phyloP scores from a whole-genome alignment of 2,329 filamentous ascomycete species.

The Ophiostoma tasmaniense region DNA sequence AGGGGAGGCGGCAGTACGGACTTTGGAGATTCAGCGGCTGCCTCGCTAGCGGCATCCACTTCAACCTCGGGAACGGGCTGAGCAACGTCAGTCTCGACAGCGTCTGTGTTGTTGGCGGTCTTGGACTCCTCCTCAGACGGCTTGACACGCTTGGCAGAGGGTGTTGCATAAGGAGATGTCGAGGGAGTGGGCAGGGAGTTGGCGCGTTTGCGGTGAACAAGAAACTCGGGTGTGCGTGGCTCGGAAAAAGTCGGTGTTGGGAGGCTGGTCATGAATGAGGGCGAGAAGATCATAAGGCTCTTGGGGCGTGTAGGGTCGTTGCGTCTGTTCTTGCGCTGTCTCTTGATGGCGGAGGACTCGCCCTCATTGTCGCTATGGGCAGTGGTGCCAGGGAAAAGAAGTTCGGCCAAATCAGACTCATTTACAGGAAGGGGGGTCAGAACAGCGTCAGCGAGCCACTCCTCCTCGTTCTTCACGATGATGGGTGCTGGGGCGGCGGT shows the following conservation, averaged over 20 bases:
- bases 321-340: slow-evolving; percentile 26
- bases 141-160: slow-evolving; percentile 17
- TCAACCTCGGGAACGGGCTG: neutral
- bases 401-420: slow-evolving; percentile 65
- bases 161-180: slow-evolving; percentile 23
- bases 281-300: slow-evolving; percentile 35
- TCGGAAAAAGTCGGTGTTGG: slow-evolving; percentile 30
- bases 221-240: slow-evolving; percentile 29
- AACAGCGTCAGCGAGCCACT: slow-evolving; percentile 39
- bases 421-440: slow-evolving; percentile 60
- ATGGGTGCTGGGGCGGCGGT: neutral
- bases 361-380: slow-evolving; percentile 58
- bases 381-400: slow-evolving; percentile 65
- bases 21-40: neutral
- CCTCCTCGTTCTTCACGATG: slow-evolving; percentile 26
- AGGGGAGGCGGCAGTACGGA: neutral
- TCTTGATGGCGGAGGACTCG: slow-evolving; percentile 17
- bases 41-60: neutral
- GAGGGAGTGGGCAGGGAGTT: slow-evolving; percentile 40
- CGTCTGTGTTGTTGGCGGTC: neutral
- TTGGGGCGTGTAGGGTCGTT: slow-evolving; percentile 34
- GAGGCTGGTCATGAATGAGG: slow-evolving; percentile 24
- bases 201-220: slow-evolving; percentile 33
- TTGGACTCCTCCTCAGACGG: slow-evolving; percentile 7
- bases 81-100: neutral